Evolutionary conservation across 345 rosid species (phyloP).

Genomic region (Gossypium raimondii): DNA sequence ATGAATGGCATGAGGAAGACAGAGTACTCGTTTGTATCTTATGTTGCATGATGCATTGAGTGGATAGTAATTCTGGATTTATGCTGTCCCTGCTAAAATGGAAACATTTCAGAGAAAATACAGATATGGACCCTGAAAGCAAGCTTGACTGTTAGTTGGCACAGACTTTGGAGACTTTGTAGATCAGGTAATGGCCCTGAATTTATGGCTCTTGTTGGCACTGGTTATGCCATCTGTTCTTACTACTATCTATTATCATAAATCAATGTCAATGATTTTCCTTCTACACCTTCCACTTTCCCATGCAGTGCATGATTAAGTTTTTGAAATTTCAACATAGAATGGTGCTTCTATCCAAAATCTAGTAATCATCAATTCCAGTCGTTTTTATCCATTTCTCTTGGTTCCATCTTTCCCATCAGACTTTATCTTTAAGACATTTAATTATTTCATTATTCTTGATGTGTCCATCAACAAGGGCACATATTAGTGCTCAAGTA

Average conservation of each 20-base stretch:
- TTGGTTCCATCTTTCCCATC: background rate
- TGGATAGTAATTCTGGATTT: background rate
- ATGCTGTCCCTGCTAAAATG: background rate
- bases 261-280: background rate
- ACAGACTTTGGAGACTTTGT: background rate
- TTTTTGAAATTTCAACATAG: conserved; percentile 1
- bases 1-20: background rate
- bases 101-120: background rate
- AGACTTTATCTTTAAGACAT: background rate
- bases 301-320: background rate
- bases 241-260: background rate
- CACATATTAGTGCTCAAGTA: background rate
- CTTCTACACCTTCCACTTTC: background rate
- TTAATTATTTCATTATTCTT: background rate
- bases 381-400: background rate
- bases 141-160: too few relatives aligned
- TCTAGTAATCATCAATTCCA: background rate
- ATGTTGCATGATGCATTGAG: background rate
- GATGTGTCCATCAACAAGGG: background rate
- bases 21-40: background rate
- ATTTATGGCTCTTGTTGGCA: conserved; percentile 6
- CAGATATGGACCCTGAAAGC: too few relatives aligned
- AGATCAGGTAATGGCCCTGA: background rate
- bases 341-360: conserved; percentile 2
- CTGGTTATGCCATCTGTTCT: conserved; percentile 2